Evolutionary conservation across 1,139 yeast species (phyloP).

Genomic region (Blastobotrys serpentis): DNA sequence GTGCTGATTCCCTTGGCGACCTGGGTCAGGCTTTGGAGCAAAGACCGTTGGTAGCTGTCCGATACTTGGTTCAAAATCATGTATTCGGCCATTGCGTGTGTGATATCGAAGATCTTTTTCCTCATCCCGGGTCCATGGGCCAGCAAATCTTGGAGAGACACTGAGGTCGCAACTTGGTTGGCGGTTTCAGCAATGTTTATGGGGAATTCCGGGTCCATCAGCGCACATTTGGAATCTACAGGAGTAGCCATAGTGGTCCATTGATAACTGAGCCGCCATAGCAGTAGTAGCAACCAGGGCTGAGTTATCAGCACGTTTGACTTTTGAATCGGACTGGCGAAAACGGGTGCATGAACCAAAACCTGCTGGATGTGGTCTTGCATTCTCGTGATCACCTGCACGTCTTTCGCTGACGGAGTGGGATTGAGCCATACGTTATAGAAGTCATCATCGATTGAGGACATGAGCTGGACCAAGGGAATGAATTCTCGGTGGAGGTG

Average conservation of each 20-base stretch:
- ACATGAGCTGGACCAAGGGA: conserved; percentile 20
- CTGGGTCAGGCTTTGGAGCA: background rate
- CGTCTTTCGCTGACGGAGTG: conserved; percentile 1
- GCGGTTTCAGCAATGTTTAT: conserved; percentile 16
- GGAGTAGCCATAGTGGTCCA: conserved; percentile 4
- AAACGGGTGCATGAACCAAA: conserved; percentile 13
- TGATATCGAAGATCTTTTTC: conserved; percentile 21
- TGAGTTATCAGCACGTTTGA: conserved; percentile 22
- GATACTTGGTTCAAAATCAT: conserved; percentile 12
- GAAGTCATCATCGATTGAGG: conserved; percentile 20
- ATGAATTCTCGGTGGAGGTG: conserved; percentile 17
- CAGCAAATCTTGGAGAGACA: conserved; percentile 18
- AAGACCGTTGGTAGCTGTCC: background rate
- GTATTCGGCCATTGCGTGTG: conserved; percentile 16
- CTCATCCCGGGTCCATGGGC: conserved; percentile 24
- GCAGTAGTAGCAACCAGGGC: conserved; percentile 20
- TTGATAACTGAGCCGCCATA: conserved; percentile 15
- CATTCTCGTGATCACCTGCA: conserved; percentile 9
- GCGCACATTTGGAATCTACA: background rate
- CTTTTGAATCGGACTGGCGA: conserved; percentile 19
- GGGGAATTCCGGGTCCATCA: conserved; percentile 15
- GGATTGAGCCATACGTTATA: conserved; percentile 16
- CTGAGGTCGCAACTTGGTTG: conserved; percentile 15
- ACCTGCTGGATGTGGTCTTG: conserved; percentile 17
- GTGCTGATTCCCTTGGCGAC: conserved; percentile 1